These are phyloP conservation scores for Kondoa subrosea DNA, from an alignment of 768 basidiomycete genomes.

Conservation along the genomic window DNA sequence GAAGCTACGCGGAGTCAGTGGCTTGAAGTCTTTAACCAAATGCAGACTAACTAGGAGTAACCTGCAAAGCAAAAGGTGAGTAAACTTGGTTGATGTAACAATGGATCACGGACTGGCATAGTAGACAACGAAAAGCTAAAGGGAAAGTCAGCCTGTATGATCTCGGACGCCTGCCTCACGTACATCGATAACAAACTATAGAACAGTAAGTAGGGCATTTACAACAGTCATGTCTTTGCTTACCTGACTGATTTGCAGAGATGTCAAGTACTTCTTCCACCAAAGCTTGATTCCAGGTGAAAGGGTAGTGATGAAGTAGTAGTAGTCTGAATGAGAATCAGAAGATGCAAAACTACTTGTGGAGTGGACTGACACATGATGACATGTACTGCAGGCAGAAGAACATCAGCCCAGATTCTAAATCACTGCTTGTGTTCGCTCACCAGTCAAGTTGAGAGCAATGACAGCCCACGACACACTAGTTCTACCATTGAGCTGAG, in stretches of 20 bases:
- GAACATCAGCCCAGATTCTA: not conserved
- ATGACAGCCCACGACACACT: conserved; percentile 96
- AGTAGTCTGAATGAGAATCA: conserved; percentile 55
- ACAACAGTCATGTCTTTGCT: not conserved
- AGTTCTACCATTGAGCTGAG: conserved; percentile 83
- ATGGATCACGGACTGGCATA: conserved; percentile 63
- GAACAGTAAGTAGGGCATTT: not conserved
- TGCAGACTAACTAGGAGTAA: conserved; percentile 45
- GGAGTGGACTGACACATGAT: conserved; percentile 64
- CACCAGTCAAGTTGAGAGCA: conserved; percentile 49
- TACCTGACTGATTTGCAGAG: conserved; percentile 76
- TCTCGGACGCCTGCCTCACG: conserved; percentile 10
- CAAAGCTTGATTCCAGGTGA: conserved; percentile 93
- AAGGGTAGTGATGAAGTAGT: conserved; percentile 73
- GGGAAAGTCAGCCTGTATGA: conserved; percentile 42
- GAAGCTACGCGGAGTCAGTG: conserved; percentile 33
- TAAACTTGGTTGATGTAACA: conserved; percentile 1
- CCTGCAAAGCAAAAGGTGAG: conserved; percentile 32
- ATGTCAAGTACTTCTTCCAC: conserved; percentile 99
- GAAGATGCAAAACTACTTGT: not conserved
- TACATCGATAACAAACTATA: not conserved
- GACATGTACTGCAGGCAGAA: conserved; percentile 52
- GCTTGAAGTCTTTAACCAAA: not conserved
- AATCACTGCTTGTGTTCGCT: not conserved
- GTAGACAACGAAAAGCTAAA: conserved; percentile 75